phyloP scores from a whole-genome alignment of 805 yeast genomes.

The Metschnikowia vanudenii region DNA sequence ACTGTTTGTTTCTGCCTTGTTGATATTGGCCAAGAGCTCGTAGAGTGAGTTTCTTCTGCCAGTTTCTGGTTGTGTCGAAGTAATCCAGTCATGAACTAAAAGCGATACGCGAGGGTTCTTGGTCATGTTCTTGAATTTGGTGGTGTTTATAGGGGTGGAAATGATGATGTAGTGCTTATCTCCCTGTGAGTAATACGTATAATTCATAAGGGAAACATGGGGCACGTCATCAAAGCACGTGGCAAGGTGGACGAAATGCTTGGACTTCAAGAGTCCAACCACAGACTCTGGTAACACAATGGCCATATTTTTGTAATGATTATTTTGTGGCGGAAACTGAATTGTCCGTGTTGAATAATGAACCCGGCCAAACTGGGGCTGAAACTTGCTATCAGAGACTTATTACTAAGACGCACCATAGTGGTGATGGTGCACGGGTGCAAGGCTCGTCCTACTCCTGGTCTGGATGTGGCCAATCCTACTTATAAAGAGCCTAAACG shows the following conservation, averaged over 20 bases:
- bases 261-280: conserved; percentile 48
- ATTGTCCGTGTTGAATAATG: too few relatives aligned
- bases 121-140: conserved; percentile 67
- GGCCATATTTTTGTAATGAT: not conserved
- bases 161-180: conserved; percentile 58
- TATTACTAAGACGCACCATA: too few relatives aligned
- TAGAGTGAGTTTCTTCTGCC: conserved; percentile 28
- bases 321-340: too few relatives aligned
- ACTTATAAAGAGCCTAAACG: too few relatives aligned
- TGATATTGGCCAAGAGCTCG: conserved; percentile 68
- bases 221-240: conserved; percentile 75
- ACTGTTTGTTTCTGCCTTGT: conserved; percentile 70
- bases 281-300: conserved; percentile 36
- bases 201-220: conserved; percentile 90
- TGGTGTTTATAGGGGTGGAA: conserved; percentile 69
- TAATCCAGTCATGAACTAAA: conserved; percentile 88
- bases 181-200: conserved; percentile 54
- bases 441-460: too few relatives aligned
- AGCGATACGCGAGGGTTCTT: conserved; percentile 77
- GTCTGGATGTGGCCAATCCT: too few relatives aligned
- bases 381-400: too few relatives aligned
- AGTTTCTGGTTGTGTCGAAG: conserved; percentile 45
- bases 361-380: too few relatives aligned
- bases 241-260: conserved; percentile 79
- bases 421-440: too few relatives aligned